phyloP scores from a whole-genome alignment of 2,329 filamentous ascomycete genomes.

The Exophiala viscosa region DNA sequence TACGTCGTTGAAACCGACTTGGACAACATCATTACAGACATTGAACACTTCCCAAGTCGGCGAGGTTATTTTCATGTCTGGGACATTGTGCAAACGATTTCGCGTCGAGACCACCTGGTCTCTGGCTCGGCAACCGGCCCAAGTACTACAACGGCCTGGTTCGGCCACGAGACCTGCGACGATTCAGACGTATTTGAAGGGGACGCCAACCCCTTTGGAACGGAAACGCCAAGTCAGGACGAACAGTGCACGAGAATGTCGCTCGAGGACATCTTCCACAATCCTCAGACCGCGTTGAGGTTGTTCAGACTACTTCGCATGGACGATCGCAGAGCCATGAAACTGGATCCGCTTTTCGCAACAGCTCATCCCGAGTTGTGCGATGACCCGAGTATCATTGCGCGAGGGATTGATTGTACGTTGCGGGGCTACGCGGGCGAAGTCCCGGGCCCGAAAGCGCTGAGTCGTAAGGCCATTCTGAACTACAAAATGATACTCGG shows the following conservation, averaged over 20 bases:
- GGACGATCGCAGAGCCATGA: conserved; percentile 1
- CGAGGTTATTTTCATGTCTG: conserved; percentile 6
- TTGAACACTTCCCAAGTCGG: conserved; percentile 1
- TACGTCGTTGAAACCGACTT: conserved; percentile 7
- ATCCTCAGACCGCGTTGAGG: conserved; percentile 1
- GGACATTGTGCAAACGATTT: conserved; percentile 9
- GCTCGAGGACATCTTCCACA: conserved; percentile 4
- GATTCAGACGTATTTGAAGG: conserved; percentile 6
- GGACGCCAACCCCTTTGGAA: not conserved
- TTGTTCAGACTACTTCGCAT: conserved; percentile 5
- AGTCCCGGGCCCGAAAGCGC: conserved; percentile 3
- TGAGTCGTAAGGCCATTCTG: conserved; percentile 1
- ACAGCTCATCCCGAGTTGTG: conserved; percentile 2
- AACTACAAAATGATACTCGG: conserved; percentile 10
- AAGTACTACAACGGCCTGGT: not conserved
- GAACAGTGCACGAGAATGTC: conserved; percentile 3
- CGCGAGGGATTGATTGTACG: conserved; percentile 4
- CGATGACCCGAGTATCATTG: not conserved
- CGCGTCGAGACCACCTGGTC: not conserved
- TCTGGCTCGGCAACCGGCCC: not conserved
- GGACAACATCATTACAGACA: not conserved
- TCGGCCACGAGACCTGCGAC: not conserved
- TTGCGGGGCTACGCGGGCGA: not conserved
- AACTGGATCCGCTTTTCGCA: conserved; percentile 2
- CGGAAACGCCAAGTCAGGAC: not conserved